Conservation (phyloP, 2,329 filamentous ascomycete genomes). For the Colletotrichum somersetense region DNA sequence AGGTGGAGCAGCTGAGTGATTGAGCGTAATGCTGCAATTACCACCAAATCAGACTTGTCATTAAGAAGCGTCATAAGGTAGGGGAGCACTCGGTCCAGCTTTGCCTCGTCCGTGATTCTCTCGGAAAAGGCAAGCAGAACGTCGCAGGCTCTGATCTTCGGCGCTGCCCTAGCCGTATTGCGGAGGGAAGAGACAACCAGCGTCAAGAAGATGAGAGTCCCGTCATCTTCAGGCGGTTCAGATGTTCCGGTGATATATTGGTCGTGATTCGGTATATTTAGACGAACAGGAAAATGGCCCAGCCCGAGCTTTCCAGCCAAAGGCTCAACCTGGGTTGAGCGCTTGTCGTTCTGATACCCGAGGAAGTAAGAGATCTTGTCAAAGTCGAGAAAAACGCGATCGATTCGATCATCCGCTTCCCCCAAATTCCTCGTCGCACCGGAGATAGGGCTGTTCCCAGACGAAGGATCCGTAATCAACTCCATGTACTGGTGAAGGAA, state of each 20-base stretch:
- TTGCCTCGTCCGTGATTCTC: conserved; percentile 92
- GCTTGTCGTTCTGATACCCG: conserved; percentile 67
- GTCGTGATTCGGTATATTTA: conserved; percentile 89
- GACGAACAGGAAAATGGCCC: conserved; percentile 80
- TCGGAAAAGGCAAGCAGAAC: conserved; percentile 92
- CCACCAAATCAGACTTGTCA: conserved; percentile 86
- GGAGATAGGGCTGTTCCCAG: conserved; percentile 79
- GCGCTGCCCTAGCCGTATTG: conserved; percentile 89
- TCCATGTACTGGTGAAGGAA: conserved; percentile 99
- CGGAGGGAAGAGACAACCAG: conserved; percentile 89
- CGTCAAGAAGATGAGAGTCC: conserved; percentile 91
- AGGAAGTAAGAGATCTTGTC: conserved; percentile 98
- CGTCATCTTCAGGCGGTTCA: conserved; percentile 80
- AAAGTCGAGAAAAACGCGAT: conserved; percentile 92
- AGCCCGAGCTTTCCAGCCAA: conserved; percentile 64
- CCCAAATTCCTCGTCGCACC: conserved; percentile 79
- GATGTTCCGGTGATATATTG: conserved; percentile 73
- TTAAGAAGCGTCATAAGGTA: conserved; percentile 87
- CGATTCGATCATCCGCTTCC: conserved; percentile 93
- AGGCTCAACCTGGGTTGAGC: conserved; percentile 47
- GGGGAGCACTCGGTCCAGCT: conserved; percentile 91
- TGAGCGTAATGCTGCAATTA: conserved; percentile 85
- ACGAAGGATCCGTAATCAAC: conserved; percentile 90
- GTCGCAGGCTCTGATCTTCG: conserved; percentile 89
- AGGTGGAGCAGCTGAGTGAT: conserved; percentile 90